Base-by-base conservation (phyloP, 2,329 filamentous ascomycete species). In the Monilinia polystroma region DNA sequence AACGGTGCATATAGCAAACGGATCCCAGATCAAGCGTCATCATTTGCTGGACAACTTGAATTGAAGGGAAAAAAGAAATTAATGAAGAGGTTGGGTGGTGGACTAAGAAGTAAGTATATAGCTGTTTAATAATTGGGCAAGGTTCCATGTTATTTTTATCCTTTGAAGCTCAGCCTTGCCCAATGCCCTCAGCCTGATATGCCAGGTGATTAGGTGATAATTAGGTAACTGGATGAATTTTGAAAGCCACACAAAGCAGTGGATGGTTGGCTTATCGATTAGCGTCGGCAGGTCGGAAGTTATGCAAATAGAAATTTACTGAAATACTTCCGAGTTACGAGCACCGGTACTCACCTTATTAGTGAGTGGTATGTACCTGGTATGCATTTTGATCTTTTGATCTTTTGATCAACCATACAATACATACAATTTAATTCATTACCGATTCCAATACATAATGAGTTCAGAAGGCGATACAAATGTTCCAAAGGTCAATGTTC, bases 51-150 rank as follows among this genome's bases (percentile, higher is more conserved):
- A 45, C 41, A 29, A 26, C 1, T 10, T 29, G 38, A 29, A 54
- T 45, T 18, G 35, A 54, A 53, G 47, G 11, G 11, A n/a, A 64
- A 57, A 49, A 23, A 47, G 47, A 66, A 47, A 66, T 66, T 66
- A 66, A 66, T 60, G 18, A 60, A 66, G 56, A 66, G 64, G 64
- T 53, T 66, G 64, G 58, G 38, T 35, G 55, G 64, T 66, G 64
- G 55, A 35, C 49, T 45, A 65, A 51, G 32, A 35, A 35, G 26
- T 35, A 35, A 35, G 5, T 35, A 29, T 4, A 29, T 29, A 29
- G 29, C 29, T 29, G 29, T 29, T 29, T 29, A 29, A 29, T 29
- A n/a, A 8, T 20, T n/a, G 45, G 45, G 18, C 18, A 20, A 20
- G 18, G 16, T 35, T 35, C 32, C 32, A 35, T 35, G 32, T 35